These are phyloP conservation scores for Acacia confusa DNA, from an alignment of 306 rosid species.

Conservation along the genomic window DNA sequence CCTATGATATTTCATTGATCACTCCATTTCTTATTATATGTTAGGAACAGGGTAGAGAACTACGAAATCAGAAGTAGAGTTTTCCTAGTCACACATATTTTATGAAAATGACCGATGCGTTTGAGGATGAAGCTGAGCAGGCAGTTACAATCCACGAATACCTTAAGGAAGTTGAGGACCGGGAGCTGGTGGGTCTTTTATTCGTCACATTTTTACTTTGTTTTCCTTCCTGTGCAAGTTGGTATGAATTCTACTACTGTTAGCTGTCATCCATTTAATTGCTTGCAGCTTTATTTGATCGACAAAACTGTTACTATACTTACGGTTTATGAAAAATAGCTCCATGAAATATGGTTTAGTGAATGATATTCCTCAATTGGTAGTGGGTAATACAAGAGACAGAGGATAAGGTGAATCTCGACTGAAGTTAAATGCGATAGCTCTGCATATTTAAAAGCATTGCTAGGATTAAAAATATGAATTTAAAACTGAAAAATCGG, in stretches of 20 bases:
- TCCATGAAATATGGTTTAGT: not conserved
- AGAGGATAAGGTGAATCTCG: not conserved
- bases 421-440: not conserved
- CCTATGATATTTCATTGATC: not conserved
- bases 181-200: conserved; percentile 66
- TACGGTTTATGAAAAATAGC: not conserved
- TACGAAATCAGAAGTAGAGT: conserved; percentile 3
- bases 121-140: conserved; percentile 51
- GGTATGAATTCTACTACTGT: not conserved
- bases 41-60: conserved; percentile 33
- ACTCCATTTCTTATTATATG: not conserved
- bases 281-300: not conserved
- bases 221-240: not conserved
- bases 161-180: conserved; percentile 79
- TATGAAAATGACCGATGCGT: conserved; percentile 25
- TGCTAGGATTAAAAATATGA: not conserved
- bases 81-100: not conserved
- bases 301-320: not conserved
- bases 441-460: not conserved
- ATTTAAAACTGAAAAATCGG: not conserved
- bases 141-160: conserved; percentile 78
- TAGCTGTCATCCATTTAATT: not conserved
- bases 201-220: not conserved
- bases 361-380: not conserved
- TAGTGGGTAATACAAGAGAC: not conserved